phyloP scores from a whole-genome alignment of 2,329 filamentous ascomycete genomes.

The Apiospora pterosperma region DNA sequence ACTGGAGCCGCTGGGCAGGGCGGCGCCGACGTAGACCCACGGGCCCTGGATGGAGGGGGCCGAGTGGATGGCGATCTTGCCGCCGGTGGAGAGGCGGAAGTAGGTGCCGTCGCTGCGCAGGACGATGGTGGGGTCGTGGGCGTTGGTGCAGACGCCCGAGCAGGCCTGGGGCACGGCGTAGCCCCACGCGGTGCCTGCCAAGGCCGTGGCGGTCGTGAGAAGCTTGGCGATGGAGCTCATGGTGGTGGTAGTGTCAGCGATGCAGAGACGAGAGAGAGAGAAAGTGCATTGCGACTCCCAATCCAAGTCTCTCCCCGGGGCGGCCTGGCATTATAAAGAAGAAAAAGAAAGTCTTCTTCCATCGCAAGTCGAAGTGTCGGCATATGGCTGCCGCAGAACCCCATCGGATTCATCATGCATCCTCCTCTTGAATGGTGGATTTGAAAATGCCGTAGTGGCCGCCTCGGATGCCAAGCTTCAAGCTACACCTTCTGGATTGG shows the following conservation, averaged over 20 bases:
- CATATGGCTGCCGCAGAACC: neutral
- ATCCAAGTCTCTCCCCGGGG: neutral
- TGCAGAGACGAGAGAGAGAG: neutral
- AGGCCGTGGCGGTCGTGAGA: neutral
- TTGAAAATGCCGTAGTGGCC: neutral
- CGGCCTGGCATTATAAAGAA: neutral
- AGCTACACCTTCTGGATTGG: too few species aligned
- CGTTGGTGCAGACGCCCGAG: slow-evolving; percentile 30
- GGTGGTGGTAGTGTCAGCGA: neutral
- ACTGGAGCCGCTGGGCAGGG: slow-evolving; percentile 32
- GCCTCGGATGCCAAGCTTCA: neutral
- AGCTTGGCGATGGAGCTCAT: neutral
- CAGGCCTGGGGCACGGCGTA: slow-evolving; percentile 33
- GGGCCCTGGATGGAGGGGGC: slow-evolving; percentile 34
- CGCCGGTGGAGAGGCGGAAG: slow-evolving; percentile 40
- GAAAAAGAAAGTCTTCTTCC: neutral
- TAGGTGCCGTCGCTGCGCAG: slow-evolving; percentile 36
- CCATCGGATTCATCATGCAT: neutral
- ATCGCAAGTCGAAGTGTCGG: neutral
- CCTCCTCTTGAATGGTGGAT: neutral
- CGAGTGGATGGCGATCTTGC: slow-evolving; percentile 36
- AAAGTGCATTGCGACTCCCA: neutral
- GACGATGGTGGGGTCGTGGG: slow-evolving; percentile 37
- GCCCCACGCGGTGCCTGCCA: slow-evolving; percentile 5
- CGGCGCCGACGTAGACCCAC: slow-evolving; percentile 40